Evolutionary conservation across 306 rosid genomes (phyloP).

Genomic region (Glycine latifolia): DNA sequence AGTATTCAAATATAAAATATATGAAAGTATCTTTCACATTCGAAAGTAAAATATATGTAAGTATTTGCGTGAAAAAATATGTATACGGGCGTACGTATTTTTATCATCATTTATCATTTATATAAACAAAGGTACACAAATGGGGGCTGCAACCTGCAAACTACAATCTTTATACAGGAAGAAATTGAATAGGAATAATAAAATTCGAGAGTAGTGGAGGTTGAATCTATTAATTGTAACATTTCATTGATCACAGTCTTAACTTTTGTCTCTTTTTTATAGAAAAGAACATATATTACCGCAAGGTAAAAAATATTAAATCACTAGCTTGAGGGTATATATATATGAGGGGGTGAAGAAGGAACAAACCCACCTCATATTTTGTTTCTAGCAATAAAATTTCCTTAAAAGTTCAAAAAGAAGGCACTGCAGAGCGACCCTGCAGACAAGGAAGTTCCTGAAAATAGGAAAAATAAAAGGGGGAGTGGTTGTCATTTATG

Average conservation of each 20-base stretch:
- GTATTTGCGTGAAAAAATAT: neutral
- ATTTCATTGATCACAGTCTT: neutral
- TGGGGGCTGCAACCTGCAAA: constrained; percentile 16
- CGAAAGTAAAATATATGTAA: neutral
- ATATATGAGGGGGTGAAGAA: neutral
- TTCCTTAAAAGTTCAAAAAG: constrained; percentile 9
- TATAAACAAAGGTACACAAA: neutral
- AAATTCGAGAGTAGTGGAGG: neutral
- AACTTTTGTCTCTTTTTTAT: neutral
- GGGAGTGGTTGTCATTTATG: constrained; percentile 32
- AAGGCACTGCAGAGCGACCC: constrained; percentile 26
- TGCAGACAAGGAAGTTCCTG: constrained; percentile 42
- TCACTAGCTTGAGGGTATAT: neutral
- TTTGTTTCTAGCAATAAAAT: constrained; percentile 40
- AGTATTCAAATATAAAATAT: constrained; percentile 17
- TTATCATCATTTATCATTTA: neutral
- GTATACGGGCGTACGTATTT: neutral
- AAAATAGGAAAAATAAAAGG: constrained; percentile 27
- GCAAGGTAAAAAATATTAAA: constrained; percentile 1
- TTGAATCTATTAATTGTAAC: neutral
- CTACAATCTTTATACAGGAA: neutral
- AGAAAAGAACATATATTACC: neutral
- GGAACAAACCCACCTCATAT: constrained; percentile 36
- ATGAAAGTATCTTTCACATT: neutral
- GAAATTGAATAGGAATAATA: constrained; percentile 14